Evolutionary conservation across 352 stramenopile species (phyloP), one percentile per base, ranked within the genome.

Genomic region (Globisporangium solare): DNA sequence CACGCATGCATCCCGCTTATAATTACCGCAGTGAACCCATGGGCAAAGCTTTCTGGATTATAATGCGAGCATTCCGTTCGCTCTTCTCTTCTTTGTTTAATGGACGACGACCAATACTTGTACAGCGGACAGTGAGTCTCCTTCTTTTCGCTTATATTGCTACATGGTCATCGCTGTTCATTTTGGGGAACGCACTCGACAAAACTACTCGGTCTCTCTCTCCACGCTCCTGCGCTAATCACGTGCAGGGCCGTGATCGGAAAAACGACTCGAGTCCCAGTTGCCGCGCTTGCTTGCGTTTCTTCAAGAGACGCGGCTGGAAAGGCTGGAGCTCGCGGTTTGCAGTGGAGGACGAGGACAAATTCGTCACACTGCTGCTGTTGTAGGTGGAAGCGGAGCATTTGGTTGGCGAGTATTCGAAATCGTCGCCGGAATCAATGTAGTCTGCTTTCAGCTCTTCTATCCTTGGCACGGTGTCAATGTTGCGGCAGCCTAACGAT

Each of bases 371-470:
- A 18, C 32, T 31, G 3, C 20, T 35, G 31, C n/a, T 50, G 37
- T 13, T 13, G 40, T 10, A n/a, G 7, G 35, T 51, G 6, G 31
- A 43, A 7, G 18, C 24, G 24, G 3, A 14, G 13, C 22, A 12
- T 17, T 55, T 54, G 14, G 40, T 49, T 17, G 51, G 32, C 18
- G 35, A 37, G 21, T 41, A 18, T 21, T 56, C 40, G 21, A 21
- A 46, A n/a, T 58, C 50, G 51, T 63, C 57, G 31, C 57, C 41
- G 7, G 42, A 58, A 37, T 63, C 57, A n/a, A 63, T 47, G 35
- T 11, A 48, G 35, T 63, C 57, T 6, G 46, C 35, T 8, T 41
- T 39, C 17, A 63, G 57, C 57, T 63, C 58, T 40, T 63, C 56
- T 56, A 63, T 63, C 14, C 56, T 49, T 17, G 56, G 17, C 1